Conservation (phyloP, 139 green algal genomes). For the Pseudopediastrum boryanum region DNA sequence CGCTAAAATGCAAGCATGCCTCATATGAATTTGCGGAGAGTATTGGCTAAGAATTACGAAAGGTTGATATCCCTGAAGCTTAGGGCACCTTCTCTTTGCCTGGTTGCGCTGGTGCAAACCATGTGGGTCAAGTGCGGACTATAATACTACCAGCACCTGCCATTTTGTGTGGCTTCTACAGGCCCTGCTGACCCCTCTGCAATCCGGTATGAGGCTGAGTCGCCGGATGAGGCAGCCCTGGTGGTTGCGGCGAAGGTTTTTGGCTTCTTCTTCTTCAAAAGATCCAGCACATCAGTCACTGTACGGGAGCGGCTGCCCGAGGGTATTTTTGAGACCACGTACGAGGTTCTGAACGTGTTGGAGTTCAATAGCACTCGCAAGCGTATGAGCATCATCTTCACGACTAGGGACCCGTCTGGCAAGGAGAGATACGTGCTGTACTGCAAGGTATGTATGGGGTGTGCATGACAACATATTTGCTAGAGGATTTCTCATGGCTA, state of each 20-base stretch:
- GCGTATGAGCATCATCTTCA: conserved; percentile 81
- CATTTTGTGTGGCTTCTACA: too few species aligned
- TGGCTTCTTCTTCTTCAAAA: conserved; percentile 75
- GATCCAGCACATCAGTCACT: conserved; percentile 65
- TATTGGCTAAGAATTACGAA: too few species aligned
- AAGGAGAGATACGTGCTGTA: conserved; percentile 68
- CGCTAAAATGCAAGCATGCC: too few species aligned
- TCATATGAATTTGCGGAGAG: too few species aligned
- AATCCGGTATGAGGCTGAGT: conserved; percentile 78
- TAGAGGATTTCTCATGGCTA: too few species aligned
- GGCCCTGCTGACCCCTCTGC: too few species aligned
- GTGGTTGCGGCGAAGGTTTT: conserved; percentile 77
- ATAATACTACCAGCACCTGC: too few species aligned
- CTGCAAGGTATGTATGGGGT: conserved; percentile 53
- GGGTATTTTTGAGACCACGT: conserved; percentile 52
- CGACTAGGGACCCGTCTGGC: conserved; percentile 63
- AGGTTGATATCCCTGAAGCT: too few species aligned
- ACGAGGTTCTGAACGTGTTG: conserved; percentile 93
- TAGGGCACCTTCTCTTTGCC: too few species aligned
- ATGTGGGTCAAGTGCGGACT: too few species aligned
- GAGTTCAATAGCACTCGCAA: conserved; percentile 93
- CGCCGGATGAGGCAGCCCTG: conserved; percentile 85
- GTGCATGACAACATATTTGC: not conserved
- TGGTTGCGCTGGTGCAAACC: too few species aligned
- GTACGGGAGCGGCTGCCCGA: conserved; percentile 72